phyloP scores from a whole-genome alignment of 805 yeast species.

The Ogataea trehaloabstinens region DNA sequence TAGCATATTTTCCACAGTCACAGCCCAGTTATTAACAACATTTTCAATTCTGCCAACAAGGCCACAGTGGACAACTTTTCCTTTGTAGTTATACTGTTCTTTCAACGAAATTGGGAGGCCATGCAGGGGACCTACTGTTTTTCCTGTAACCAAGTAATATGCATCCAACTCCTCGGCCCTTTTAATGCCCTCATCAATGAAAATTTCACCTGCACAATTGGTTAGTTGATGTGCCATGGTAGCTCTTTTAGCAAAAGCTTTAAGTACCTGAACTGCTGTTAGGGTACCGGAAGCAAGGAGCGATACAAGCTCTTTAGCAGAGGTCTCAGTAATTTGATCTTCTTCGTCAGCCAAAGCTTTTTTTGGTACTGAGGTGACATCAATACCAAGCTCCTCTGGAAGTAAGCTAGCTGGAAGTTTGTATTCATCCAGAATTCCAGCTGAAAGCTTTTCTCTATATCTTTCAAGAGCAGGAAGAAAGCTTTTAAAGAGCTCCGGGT shows the following conservation, averaged over 20 bases:
- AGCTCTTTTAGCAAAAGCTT: slow-evolving; percentile 56
- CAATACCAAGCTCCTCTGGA: too few species aligned
- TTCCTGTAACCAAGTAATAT: slow-evolving; percentile 44
- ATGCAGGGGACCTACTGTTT: slow-evolving; percentile 59
- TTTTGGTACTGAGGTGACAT: too few species aligned
- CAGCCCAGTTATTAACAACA: slow-evolving; percentile 33
- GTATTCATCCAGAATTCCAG: too few species aligned
- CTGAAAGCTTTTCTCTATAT: too few species aligned
- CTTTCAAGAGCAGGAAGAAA: too few species aligned
- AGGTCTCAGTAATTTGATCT: slow-evolving; percentile 14
- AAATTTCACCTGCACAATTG: slow-evolving; percentile 40
- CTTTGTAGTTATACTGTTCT: slow-evolving; percentile 45
- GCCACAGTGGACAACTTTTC: slow-evolving; percentile 48
- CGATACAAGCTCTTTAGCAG: slow-evolving; percentile 22
- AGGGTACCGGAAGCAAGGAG: slow-evolving; percentile 30
- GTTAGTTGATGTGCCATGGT: slow-evolving; percentile 54
- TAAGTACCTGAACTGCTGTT: slow-evolving; percentile 43
- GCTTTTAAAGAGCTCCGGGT: too few species aligned
- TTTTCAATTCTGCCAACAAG: slow-evolving; percentile 35
- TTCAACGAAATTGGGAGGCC: slow-evolving; percentile 53
- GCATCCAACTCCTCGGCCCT: slow-evolving; percentile 56
- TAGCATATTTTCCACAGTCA: slow-evolving; percentile 37
- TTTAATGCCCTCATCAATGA: slow-evolving; percentile 56
- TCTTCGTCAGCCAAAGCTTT: slow-evolving; percentile 22
- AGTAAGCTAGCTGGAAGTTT: too few species aligned